A percentile compares a stretch with the other conserved stretches of the same genome.
Evolutionary conservation across 1,139 yeast species (phyloP).

Genomic region (Kodamaea derodonti): DNA sequence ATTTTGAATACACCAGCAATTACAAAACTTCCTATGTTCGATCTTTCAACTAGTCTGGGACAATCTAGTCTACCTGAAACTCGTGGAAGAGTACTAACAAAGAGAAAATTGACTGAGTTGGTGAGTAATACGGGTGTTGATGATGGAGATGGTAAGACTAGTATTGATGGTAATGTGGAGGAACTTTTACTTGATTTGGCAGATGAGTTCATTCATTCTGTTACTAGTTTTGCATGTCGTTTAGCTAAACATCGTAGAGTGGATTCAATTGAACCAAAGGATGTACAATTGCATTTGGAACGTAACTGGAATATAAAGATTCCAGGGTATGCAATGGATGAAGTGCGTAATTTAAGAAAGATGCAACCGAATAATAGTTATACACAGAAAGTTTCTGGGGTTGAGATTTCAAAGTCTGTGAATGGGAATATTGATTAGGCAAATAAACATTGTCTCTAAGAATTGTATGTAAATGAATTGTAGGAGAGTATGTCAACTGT

Average conservation of each 20-base stretch:
- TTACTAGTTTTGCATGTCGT: conserved; percentile 89
- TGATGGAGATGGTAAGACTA: conserved; percentile 84
- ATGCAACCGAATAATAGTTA: conserved; percentile 74
- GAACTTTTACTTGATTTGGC: conserved; percentile 87
- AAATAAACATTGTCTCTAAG: too few species aligned
- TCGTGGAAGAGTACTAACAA: conserved; percentile 80
- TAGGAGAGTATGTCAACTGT: too few species aligned
- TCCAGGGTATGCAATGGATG: conserved; percentile 92
- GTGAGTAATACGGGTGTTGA: conserved; percentile 79
- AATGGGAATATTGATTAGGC: conserved; percentile 14
- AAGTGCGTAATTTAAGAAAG: conserved; percentile 77
- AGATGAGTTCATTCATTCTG: conserved; percentile 89
- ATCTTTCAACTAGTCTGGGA: conserved; percentile 50
- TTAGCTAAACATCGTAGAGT: conserved; percentile 91
- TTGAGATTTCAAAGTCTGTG: conserved; percentile 18
- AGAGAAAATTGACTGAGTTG: conserved; percentile 81
- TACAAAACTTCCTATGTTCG: conserved; percentile 75
- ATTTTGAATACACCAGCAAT: conserved; percentile 70
- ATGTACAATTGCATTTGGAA: conserved; percentile 87
- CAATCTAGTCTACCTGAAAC: conserved; percentile 37
- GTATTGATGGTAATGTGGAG: conserved; percentile 95
- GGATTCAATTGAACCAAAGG: conserved; percentile 84
- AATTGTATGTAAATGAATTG: too few species aligned
- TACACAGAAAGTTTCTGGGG: conserved; percentile 22
- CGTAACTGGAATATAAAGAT: conserved; percentile 93